These are phyloP conservation scores for Candida cerambycidarum DNA, from an alignment of 805 yeast species.

Conservation along the genomic window DNA sequence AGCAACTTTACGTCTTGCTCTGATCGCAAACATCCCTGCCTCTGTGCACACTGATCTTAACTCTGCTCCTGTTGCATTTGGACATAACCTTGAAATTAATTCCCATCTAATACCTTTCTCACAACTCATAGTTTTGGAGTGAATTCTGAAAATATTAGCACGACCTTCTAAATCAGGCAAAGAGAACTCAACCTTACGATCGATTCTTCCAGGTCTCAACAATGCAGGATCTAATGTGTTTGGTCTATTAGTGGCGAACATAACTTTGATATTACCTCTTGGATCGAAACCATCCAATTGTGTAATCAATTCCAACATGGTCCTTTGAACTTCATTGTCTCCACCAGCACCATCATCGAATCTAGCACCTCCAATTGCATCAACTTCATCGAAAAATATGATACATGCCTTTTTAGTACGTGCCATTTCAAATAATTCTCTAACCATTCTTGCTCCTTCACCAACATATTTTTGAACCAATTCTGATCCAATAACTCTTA, in stretches of 20 bases:
- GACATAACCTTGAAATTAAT: slow-evolving; percentile 93
- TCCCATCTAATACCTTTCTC: slow-evolving; percentile 99
- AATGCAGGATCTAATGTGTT: slow-evolving; percentile 97
- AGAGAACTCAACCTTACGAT: slow-evolving; percentile 96
- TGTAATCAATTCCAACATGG: slow-evolving; percentile 96
- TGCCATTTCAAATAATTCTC: slow-evolving; percentile 98
- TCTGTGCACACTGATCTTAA: slow-evolving; percentile 97
- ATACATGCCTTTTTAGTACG: slow-evolving; percentile 97
- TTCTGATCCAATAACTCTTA: slow-evolving; percentile 97
- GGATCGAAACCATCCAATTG: slow-evolving; percentile 99
- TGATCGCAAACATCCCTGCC: slow-evolving; percentile 99
- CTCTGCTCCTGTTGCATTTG: slow-evolving; percentile 98
- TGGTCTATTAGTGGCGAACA: slow-evolving; percentile 99
- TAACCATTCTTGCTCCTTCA: slow-evolving; percentile 99
- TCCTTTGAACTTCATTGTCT: slow-evolving; percentile 98
- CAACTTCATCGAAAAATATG: slow-evolving; percentile 96
- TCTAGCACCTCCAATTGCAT: slow-evolving; percentile 99
- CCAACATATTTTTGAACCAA: slow-evolving; percentile 98
- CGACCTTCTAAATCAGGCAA: slow-evolving; percentile 97
- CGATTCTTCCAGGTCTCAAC: slow-evolving; percentile 97
- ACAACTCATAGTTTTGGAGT: slow-evolving; percentile 95
- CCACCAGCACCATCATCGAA: slow-evolving; percentile 99
- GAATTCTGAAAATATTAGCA: slow-evolving; percentile 96
- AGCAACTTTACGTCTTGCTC: slow-evolving; percentile 98
- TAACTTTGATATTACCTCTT: slow-evolving; percentile 97